Conservation (phyloP, 2,329 filamentous ascomycete species). For the Cladosporium sp. region DNA sequence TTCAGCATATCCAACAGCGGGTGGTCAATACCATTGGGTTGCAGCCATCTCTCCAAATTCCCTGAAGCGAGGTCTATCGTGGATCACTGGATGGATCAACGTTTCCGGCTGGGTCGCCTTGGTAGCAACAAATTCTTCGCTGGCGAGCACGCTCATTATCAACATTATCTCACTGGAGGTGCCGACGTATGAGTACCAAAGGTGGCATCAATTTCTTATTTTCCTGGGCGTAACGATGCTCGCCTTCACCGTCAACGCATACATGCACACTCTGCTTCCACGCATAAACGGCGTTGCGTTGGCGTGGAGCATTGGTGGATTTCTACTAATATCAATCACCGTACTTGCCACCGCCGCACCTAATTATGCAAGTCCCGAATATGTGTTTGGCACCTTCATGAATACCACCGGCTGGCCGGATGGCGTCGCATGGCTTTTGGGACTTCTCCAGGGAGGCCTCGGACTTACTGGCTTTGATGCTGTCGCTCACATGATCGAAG, state of each 20-base stretch:
- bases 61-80: constrained; percentile 55
- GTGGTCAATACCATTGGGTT: constrained; percentile 63
- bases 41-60: constrained; percentile 53
- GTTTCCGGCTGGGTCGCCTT: constrained; percentile 60
- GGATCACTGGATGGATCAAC: constrained; percentile 63
- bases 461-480: constrained; percentile 40
- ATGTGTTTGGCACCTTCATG: constrained; percentile 59
- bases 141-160: constrained; percentile 58
- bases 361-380: constrained; percentile 54
- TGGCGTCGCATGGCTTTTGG: constrained; percentile 55
- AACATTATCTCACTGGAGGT: constrained; percentile 56
- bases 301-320: constrained; percentile 60
- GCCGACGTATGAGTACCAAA: constrained; percentile 47
- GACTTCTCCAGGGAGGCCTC: constrained; percentile 50
- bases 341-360: constrained; percentile 57
- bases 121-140: constrained; percentile 57
- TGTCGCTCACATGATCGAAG: constrained; percentile 48
- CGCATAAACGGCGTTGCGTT: constrained; percentile 60
- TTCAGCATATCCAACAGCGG: constrained; percentile 53
- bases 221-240: constrained; percentile 55
- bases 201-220: constrained; percentile 65
- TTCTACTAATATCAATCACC: constrained; percentile 60
- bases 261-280: constrained; percentile 54
- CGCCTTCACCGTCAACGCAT: constrained; percentile 57
- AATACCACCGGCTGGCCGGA: constrained; percentile 65